A percentile compares a stretch with the other conserved stretches of the same genome.
phyloP scores from a whole-genome alignment of 805 yeast species.

The Candida cerambycidarum region DNA sequence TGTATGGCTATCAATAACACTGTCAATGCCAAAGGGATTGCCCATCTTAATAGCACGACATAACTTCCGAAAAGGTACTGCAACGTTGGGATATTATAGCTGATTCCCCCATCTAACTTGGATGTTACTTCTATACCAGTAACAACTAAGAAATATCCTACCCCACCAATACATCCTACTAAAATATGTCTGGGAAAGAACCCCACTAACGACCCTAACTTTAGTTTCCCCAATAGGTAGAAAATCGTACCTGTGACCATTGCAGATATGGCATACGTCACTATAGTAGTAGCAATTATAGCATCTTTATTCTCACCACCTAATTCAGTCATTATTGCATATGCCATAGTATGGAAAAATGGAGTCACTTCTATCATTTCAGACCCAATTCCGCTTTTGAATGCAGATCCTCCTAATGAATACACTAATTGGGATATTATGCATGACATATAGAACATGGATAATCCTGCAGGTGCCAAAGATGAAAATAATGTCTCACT shows the following conservation, averaged over 20 bases:
- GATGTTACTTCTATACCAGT: constrained; percentile 94
- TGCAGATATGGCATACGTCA: constrained; percentile 80
- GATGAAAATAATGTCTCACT: constrained; percentile 74
- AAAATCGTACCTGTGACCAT: constrained; percentile 85
- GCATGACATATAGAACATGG: constrained; percentile 92
- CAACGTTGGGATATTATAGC: constrained; percentile 61
- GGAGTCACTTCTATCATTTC: constrained; percentile 99
- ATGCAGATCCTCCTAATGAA: constrained; percentile 88
- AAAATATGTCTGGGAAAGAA: constrained; percentile 95
- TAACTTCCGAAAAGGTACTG: constrained; percentile 44
- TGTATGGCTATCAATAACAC: constrained; percentile 56
- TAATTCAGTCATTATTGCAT: constrained; percentile 57
- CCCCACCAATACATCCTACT: constrained; percentile 98
- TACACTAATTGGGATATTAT: constrained; percentile 86
- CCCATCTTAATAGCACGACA: constrained; percentile 51
- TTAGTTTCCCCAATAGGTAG: constrained; percentile 70
- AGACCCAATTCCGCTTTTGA: constrained; percentile 89
- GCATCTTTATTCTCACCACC: constrained; percentile 47
- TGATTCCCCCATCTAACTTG: constrained; percentile 69
- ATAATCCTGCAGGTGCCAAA: constrained; percentile 84
- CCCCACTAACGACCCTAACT: constrained; percentile 83
- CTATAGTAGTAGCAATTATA: constrained; percentile 80
- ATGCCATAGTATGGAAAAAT: constrained; percentile 94
- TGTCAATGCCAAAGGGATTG: constrained; percentile 67
- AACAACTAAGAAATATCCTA: constrained; percentile 85